phyloP scores from a whole-genome alignment of 352 stramenopile species.

The Phytopythium boreale region DNA sequence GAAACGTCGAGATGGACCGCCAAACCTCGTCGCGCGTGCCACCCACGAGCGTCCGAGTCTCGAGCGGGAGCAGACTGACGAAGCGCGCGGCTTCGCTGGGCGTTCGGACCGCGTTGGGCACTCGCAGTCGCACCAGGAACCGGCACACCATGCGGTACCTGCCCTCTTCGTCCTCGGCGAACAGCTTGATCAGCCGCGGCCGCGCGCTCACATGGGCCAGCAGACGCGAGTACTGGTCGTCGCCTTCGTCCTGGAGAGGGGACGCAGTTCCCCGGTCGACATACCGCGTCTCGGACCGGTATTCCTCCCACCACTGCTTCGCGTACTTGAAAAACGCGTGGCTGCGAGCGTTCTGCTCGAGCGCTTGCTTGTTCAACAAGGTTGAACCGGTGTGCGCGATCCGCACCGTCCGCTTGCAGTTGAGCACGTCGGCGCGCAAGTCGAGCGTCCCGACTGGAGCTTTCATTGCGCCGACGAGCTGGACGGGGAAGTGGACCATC shows the following conservation, averaged over 20 bases:
- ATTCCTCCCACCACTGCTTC: conserved; percentile 85
- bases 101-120: conserved; percentile 41
- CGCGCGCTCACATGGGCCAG: conserved; percentile 11
- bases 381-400: conserved; percentile 38
- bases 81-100: conserved; percentile 86
- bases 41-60: conserved; percentile 47
- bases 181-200: conserved; percentile 72
- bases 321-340: conserved; percentile 81
- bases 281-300: conserved; percentile 32
- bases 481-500: conserved; percentile 66
- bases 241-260: conserved; percentile 3
- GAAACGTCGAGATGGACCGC: conserved; percentile 65
- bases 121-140: conserved; percentile 67
- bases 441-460: conserved; percentile 63
- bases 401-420: conserved; percentile 42
- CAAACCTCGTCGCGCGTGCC: conserved; percentile 66
- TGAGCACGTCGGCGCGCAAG: conserved; percentile 59
- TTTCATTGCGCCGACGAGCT: conserved; percentile 67
- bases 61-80: conserved; percentile 74
- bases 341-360: conserved; percentile 48
- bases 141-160: conserved; percentile 84
- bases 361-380: conserved; percentile 54
- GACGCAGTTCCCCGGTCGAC: conserved; percentile 6
- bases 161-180: conserved; percentile 87
- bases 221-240: conserved; percentile 23